Evolutionary conservation across 2,329 filamentous ascomycete genomes (phyloP), one percentile per base, ranked within the genome.

Genomic region (Coniella lustricola): DNA sequence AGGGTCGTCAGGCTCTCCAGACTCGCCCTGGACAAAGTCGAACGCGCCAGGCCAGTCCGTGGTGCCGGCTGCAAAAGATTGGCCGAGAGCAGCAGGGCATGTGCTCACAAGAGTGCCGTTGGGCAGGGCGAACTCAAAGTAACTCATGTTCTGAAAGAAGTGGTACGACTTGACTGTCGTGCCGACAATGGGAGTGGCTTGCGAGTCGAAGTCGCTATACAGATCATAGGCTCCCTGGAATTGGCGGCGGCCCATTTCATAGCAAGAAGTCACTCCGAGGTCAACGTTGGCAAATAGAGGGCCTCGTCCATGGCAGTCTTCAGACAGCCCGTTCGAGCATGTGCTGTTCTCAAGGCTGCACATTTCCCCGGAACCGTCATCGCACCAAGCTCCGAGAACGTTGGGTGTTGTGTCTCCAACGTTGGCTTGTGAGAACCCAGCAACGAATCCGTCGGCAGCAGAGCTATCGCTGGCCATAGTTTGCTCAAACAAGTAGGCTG

Each of bases 381-480:
- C 88, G 57, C 90, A 95, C 71, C 82, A 93, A 3, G 89, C 87
- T 3, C 90, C 90, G 1, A 87, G 73, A 0, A 87, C 77, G 58
- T 95, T 95, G 9, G 90, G 90, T 1, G 84, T 86, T 0, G 88
- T 93, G 59, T 96, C 90, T 20, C 90, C 90, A 46, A 95, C 88
- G 59, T 88, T 95, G 22, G 90, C 80, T 64, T 95, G 90, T 1
- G 88, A 93, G 67, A 95, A 96, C 10, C 89, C 90, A 3, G 90
- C 89, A 1, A 95, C 86, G 57, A 94, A 95, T 10, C 75, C 76
- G 1, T 78, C 71, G 0, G 79, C 74, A 38, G 79, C 82, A 10
- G 69, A 71, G 3, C 67, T 60, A 22, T 76, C 70, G 4, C 69
- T 69, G 35, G 69, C 66, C 48, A 86, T 76, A 36, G 78, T 78